These are phyloP conservation scores for Aspergillus cavernicola DNA, from an alignment of 495 filamentous ascomycete species.

Conservation along the genomic window DNA sequence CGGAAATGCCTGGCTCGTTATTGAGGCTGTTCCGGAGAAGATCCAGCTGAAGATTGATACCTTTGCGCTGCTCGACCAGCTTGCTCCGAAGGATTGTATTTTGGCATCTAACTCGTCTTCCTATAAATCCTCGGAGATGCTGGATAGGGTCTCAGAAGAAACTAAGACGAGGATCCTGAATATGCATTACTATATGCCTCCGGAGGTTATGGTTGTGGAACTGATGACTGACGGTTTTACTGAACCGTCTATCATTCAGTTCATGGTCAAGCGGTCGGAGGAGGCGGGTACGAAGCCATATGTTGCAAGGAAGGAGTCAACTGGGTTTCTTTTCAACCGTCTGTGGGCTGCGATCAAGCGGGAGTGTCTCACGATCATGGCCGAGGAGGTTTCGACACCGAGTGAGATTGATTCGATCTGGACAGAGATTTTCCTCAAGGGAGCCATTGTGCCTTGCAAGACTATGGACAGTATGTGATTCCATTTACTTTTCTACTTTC, in stretches of 20 bases:
- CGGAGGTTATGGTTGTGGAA: conserved; percentile 44
- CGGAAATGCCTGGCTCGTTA: conserved; percentile 34
- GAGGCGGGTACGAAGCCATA: conserved; percentile 40
- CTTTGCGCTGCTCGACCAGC: conserved; percentile 43
- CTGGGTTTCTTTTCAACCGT: conserved; percentile 56
- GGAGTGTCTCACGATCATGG: conserved; percentile 47
- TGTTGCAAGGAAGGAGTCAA: conserved; percentile 40
- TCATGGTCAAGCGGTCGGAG: conserved; percentile 36
- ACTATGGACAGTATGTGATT: conserved; percentile 18
- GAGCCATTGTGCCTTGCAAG: conserved; percentile 23
- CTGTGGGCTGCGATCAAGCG: conserved; percentile 57
- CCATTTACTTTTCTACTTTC: too few relatives aligned
- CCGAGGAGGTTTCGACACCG: conserved; percentile 45
- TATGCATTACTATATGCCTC: conserved; percentile 54
- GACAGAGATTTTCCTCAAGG: conserved; percentile 28
- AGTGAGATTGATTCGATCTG: conserved; percentile 44
- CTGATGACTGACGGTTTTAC: conserved; percentile 56
- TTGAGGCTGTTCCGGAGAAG: conserved; percentile 55
- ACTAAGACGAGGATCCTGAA: conserved; percentile 33
- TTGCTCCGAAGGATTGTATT: conserved; percentile 43
- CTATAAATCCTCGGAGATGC: conserved; percentile 42
- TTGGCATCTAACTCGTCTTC: conserved; percentile 50
- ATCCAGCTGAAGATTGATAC: conserved; percentile 46
- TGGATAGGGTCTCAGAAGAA: conserved; percentile 12
- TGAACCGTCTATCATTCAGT: conserved; percentile 35